Percentiles rank a stretch among this genome's conserved stretches.
Evolutionary conservation across 129 eudicot genomes (phyloP).

Genomic region (Tagetes patula): DNA sequence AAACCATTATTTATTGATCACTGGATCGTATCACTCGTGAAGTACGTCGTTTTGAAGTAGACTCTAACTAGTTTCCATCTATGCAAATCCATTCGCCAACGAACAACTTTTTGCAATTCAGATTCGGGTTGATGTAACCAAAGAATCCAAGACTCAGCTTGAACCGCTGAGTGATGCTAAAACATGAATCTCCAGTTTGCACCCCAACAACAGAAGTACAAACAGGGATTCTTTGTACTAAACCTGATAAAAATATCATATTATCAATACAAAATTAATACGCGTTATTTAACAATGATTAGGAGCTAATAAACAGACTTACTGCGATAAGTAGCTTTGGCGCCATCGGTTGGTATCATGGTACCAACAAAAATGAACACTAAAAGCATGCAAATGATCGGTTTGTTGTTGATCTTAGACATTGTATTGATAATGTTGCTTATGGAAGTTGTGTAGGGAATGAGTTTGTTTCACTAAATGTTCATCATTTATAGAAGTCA

Average conservation of each 20-base stretch:
- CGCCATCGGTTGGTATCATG: constrained; percentile 10
- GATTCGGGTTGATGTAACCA: constrained; percentile 43
- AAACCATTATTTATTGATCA: not conserved
- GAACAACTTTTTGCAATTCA: constrained; percentile 41
- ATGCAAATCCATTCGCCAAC: constrained; percentile 56
- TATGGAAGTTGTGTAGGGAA: constrained; percentile 5
- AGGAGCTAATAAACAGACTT: not conserved
- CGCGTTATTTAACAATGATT: too few relatives aligned
- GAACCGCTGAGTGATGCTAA: constrained; percentile 25
- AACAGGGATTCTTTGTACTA: not conserved
- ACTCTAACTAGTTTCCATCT: constrained; percentile 26
- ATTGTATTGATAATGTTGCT: constrained; percentile 5
- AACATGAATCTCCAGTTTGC: constrained; percentile 45
- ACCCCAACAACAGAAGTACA: constrained; percentile 40
- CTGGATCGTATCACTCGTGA: not conserved
- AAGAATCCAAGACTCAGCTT: constrained; percentile 19
- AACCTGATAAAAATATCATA: not conserved
- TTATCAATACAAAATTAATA: not conserved
- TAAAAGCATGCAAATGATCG: constrained; percentile 9
- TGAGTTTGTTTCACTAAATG: not conserved
- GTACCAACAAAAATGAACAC: constrained; percentile 6
- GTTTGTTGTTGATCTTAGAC: constrained; percentile 20
- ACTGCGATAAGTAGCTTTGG: not conserved
- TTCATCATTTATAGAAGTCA: constrained; percentile 13
- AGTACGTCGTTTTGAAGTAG: not conserved